Conservation (phyloP, 2,329 filamentous ascomycete genomes). For the Hymenoscyphus infarciens region DNA sequence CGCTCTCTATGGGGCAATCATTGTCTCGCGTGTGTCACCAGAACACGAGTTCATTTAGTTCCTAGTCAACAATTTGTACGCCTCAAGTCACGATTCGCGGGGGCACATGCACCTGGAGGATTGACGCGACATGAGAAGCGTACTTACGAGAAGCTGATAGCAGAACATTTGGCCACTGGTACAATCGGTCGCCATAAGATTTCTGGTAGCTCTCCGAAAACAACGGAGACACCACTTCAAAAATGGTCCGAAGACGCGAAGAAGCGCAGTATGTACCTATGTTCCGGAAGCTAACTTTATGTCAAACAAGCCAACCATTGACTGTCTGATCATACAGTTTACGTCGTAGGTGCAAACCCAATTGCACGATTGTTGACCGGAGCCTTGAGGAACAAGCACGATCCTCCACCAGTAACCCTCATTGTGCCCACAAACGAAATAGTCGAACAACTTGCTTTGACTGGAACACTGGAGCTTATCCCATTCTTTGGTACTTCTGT, state of each 20-base stretch:
- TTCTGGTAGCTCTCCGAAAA: not conserved
- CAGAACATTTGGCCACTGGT: not conserved
- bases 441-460: not conserved
- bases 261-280: not conserved
- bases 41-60: not conserved
- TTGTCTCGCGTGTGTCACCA: not conserved
- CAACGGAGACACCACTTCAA: not conserved
- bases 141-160: not conserved
- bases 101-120: not conserved
- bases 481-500: not conserved
- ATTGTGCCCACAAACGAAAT: not conserved
- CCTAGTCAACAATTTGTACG: not conserved
- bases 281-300: too few species aligned
- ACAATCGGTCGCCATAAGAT: not conserved
- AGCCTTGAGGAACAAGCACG: not conserved
- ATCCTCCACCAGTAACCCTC: not conserved
- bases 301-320: too few species aligned
- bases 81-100: not conserved
- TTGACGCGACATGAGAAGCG: not conserved
- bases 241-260: not conserved
- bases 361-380: not conserved
- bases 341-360: not conserved
- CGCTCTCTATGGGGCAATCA: not conserved
- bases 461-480: not conserved
- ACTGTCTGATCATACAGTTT: too few species aligned